A percentile compares a stretch with the other conserved stretches of the same genome.
Evolutionary conservation across 495 filamentous ascomycete genomes (phyloP).

Genomic region (Entonaema liquescens): DNA sequence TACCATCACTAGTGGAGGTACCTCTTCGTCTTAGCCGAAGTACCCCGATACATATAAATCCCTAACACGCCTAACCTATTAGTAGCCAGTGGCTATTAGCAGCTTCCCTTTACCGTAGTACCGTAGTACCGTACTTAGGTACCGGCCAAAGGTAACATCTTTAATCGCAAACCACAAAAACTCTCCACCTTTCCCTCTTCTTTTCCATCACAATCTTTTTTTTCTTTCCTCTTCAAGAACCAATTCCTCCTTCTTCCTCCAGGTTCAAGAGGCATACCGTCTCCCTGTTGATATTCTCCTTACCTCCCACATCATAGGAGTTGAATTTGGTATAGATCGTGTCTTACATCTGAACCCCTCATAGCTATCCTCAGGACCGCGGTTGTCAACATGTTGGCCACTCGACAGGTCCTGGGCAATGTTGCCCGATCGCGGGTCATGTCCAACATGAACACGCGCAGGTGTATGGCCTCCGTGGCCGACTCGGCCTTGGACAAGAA

Average conservation of each 20-base stretch:
- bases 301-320: constrained; percentile 14
- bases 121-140: constrained; percentile 38
- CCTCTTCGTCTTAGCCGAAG: constrained; percentile 43
- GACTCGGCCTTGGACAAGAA: constrained; percentile 64
- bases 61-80: constrained; percentile 28
- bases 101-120: constrained; percentile 44
- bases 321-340: constrained; percentile 24
- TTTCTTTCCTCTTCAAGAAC: constrained; percentile 26
- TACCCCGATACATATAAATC: constrained; percentile 35
- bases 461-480: constrained; percentile 62
- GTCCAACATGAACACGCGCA: constrained; percentile 58
- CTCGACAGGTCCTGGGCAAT: constrained; percentile 62
- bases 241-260: constrained; percentile 23
- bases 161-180: constrained; percentile 46
- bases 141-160: constrained; percentile 30
- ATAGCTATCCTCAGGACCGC: constrained; percentile 40
- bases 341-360: constrained; percentile 37
- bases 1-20: constrained; percentile 32
- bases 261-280: constrained; percentile 33
- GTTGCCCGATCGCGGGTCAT: constrained; percentile 60
- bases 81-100: constrained; percentile 29
- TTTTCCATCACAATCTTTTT: constrained; percentile 36
- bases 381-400: constrained; percentile 62
- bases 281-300: constrained; percentile 9
- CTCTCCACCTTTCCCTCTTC: constrained; percentile 45